Base-by-base conservation (phyloP, 2,329 filamentous ascomycete species). In the Nigrospora sphaerica region DNA sequence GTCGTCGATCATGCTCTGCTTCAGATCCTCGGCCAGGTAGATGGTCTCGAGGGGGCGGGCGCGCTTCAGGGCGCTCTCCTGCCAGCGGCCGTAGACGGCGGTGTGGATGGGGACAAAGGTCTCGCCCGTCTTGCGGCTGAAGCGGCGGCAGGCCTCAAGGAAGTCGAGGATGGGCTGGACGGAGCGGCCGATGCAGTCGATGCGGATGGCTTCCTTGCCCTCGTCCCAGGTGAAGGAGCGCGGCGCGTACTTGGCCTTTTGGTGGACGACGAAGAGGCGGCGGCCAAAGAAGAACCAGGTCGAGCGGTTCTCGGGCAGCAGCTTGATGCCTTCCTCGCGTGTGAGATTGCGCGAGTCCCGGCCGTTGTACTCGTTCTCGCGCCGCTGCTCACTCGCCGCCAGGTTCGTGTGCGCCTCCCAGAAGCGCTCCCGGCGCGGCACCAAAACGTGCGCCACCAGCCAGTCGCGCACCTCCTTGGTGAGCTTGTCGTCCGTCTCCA, bases 21-120 rank as follows among this genome's bases (percentile, higher is more conserved):
- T 88, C 45, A 97, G 79, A 0, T 91, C 91, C 48, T 96, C 88
- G 57, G 96, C 91, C 2, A 89, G 71, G 7, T 97, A 80, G 6
- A 98, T 93, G 2, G 91, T 96, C 12, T 85, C 83, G 12, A 97
- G 70, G 0, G 93, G 92, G 33, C 93, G 77, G 23, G 23, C 23
- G 2, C 23, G 23, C 23, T 28, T 28, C 23, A 28, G 23, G 23
- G 23, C 23, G 23, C 23, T 28, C 23, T 28, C 23, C 23, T 28
- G 23, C 23, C 23, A 28, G 23, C 23, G 23, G 23, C 23, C 23
- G 23, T 28, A 28, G 23, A 28, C 23, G 23, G 23, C 23, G 9
- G 34, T 42, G 16, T 33, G 40, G 17, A 42, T 42, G 13, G 34
- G 40, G 13, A 33, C 32, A 32, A 33, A 33, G 32, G 32, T 42